phyloP scores from a whole-genome alignment of 2,329 filamentous ascomycete genomes.

The Ceratocystiopsis sp. region DNA sequence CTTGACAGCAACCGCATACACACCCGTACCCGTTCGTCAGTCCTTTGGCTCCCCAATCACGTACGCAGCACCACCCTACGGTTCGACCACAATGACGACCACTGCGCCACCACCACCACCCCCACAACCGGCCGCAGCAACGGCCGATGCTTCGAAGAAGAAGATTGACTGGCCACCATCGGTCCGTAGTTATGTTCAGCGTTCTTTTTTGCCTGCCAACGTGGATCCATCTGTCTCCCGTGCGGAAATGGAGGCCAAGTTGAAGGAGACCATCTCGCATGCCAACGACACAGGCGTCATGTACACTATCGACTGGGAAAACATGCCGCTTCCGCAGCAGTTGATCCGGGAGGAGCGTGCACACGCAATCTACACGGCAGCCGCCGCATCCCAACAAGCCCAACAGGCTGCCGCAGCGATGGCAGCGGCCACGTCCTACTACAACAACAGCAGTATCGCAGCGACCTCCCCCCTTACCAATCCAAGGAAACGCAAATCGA shows the following conservation, averaged over 20 bases:
- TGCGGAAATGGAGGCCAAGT: slow-evolving; percentile 62
- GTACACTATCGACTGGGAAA: slow-evolving; percentile 64
- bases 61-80: slow-evolving; percentile 13
- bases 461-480: slow-evolving; percentile 7
- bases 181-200: slow-evolving; percentile 78
- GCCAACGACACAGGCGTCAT: slow-evolving; percentile 61
- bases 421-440: not conserved
- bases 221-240: slow-evolving; percentile 43
- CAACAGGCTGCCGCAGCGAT: slow-evolving; percentile 1
- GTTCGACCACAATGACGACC: slow-evolving; percentile 4
- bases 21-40: slow-evolving; percentile 25
- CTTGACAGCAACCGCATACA: slow-evolving; percentile 23
- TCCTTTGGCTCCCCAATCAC: slow-evolving; percentile 13
- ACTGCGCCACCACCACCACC: slow-evolving; percentile 7
- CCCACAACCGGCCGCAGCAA: not conserved
- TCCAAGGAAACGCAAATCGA: slow-evolving; percentile 71
- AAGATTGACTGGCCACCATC: slow-evolving; percentile 66
- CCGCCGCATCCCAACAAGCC: slow-evolving; percentile 2
- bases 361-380: slow-evolving; percentile 8
- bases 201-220: slow-evolving; percentile 67
- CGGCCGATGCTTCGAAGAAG: slow-evolving; percentile 15
- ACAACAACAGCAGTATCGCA: not conserved
- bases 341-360: slow-evolving; percentile 57
- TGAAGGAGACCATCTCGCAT: slow-evolving; percentile 71
- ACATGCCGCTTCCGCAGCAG: slow-evolving; percentile 68